A percentile compares a stretch with the other conserved stretches of the same genome.
These are phyloP conservation scores for Arthrobotrys conoides DNA, from an alignment of 2,329 filamentous ascomycete species.

Conservation along the genomic window DNA sequence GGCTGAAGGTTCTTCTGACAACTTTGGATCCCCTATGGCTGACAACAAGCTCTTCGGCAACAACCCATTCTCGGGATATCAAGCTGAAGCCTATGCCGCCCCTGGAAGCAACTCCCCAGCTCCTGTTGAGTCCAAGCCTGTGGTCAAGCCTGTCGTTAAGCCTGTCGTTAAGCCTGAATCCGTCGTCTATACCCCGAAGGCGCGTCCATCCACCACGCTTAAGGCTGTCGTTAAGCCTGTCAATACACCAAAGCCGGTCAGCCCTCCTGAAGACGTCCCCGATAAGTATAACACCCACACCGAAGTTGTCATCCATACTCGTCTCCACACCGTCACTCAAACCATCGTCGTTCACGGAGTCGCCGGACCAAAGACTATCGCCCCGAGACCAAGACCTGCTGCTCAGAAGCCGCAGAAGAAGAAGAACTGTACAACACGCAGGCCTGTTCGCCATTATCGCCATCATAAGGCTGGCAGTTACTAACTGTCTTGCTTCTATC, in stretches of 20 bases:
- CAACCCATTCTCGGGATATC: slow-evolving; percentile 52
- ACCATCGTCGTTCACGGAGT: slow-evolving; percentile 18
- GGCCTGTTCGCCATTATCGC: slow-evolving; percentile 7
- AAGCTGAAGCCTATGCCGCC: slow-evolving; percentile 32
- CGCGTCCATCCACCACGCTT: slow-evolving; percentile 9
- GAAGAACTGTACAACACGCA: slow-evolving; percentile 35
- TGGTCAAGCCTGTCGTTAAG: slow-evolving; percentile 25
- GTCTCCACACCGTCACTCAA: slow-evolving; percentile 37
- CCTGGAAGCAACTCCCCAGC: slow-evolving; percentile 25
- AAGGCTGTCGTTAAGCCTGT: slow-evolving; percentile 12
- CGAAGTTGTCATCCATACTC: slow-evolving; percentile 4
- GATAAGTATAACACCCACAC: slow-evolving; percentile 10
- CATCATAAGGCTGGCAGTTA: slow-evolving; percentile 34
- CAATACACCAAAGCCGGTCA: slow-evolving; percentile 14
- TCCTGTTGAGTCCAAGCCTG: slow-evolving; percentile 19
- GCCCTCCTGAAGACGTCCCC: slow-evolving; percentile 10
- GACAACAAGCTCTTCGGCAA: slow-evolving; percentile 56
- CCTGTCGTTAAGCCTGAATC: slow-evolving; percentile 1
- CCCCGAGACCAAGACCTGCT: slow-evolving; percentile 2
- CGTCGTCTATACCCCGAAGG: neutral
- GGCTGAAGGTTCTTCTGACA: slow-evolving; percentile 39
- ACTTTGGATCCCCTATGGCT: slow-evolving; percentile 34
- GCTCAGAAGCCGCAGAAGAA: slow-evolving; percentile 23
- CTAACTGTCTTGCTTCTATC: slow-evolving; percentile 15
- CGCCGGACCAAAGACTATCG: neutral